phyloP scores from a whole-genome alignment of 1,284 basidiomycete species.

The Ganoderma leucocontextum region DNA sequence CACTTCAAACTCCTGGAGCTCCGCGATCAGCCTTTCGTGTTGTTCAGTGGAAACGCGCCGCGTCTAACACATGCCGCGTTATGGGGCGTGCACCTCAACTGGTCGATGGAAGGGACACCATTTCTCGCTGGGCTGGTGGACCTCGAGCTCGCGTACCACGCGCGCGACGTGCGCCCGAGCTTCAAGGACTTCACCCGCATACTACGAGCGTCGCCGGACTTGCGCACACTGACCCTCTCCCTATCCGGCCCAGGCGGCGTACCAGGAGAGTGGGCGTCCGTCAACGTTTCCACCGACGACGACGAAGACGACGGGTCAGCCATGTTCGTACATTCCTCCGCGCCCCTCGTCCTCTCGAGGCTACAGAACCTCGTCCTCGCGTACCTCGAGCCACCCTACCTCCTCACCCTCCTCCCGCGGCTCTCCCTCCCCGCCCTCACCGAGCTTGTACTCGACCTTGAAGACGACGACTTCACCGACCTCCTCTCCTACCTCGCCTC shows the following conservation, averaged over 20 bases:
- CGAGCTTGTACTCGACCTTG: conserved; percentile 56
- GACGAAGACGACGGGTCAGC: conserved; percentile 1
- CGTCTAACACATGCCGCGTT: conserved; percentile 62
- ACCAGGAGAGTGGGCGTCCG: conserved; percentile 46
- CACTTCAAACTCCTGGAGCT: conserved; percentile 60
- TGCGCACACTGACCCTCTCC: conserved; percentile 58
- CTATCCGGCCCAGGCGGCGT: conserved; percentile 58
- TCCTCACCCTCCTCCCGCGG: conserved; percentile 51
- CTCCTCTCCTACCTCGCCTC: conserved; percentile 52
- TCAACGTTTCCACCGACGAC: conserved; percentile 27
- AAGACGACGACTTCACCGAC: conserved; percentile 56
- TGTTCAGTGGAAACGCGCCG: conserved; percentile 59
- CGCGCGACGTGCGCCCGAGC: conserved; percentile 60
- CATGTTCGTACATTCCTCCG: conserved; percentile 20
- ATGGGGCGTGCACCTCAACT: conserved; percentile 69
- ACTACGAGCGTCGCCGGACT: conserved; percentile 54
- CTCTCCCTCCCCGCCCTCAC: conserved; percentile 55
- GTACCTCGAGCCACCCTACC: conserved; percentile 59
- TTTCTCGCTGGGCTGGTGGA: conserved; percentile 58
- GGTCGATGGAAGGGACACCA: conserved; percentile 50
- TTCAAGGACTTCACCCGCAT: conserved; percentile 60
- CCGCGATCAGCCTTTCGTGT: conserved; percentile 38
- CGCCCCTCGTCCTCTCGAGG: conserved; percentile 43
- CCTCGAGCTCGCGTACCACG: conserved; percentile 66
- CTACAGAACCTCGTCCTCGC: conserved; percentile 57